Evolutionary conservation across 1,284 basidiomycete genomes (phyloP), one percentile per base, ranked within the genome.

Genomic region (Thecaphora thlaspeos): DNA sequence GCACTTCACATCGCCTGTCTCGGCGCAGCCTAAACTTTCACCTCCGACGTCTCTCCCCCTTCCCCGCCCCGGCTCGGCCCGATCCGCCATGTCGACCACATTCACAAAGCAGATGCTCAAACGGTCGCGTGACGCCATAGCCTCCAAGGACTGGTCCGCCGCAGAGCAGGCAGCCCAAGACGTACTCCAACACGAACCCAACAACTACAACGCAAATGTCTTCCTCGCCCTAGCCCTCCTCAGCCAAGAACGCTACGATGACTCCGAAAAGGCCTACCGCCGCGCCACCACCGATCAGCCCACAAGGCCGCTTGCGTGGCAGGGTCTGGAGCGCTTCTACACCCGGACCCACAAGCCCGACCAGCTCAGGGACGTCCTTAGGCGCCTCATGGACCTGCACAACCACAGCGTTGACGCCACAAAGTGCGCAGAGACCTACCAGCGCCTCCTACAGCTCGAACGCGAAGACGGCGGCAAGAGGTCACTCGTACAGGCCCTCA

Each of bases 391-490:
- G 45, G 66, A 78, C 47, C 44, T 76, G 2, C 68, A 68, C 38
- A 46, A 56, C n/a, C 61, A 70, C 42, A 56, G 57, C 62, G 68
- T 38, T 11, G 91, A 97, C 74, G 84, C 83, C 0, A 81, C 81
- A 9, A 93, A 89, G 78, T 89, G 87, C 63, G 90, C 88, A 0
- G 88, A 90, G 70, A 81, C 82, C 0, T 76, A 94, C 39, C 88
- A 92, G 73, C 88, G 87, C 63, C 80, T 90, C 36, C 79, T 95
- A n/a, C 82, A 85, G 2, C 72, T 86, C 2, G 83, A 85, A 23
- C 81, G 85, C 17, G 80, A 84, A 43, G 82, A 85, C 55, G 88
- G 88, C 12, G 53, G 51, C 18, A 41, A 45, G 18, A 49, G 44
- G 21, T 39, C 48, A 11, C 38, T 58, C 43, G 47, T 51, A 48